Percentiles rank a stretch among this genome's conserved stretches.
Evolutionary conservation across 2,329 filamentous ascomycete species (phyloP).

Genomic region (Verticillium longisporum): DNA sequence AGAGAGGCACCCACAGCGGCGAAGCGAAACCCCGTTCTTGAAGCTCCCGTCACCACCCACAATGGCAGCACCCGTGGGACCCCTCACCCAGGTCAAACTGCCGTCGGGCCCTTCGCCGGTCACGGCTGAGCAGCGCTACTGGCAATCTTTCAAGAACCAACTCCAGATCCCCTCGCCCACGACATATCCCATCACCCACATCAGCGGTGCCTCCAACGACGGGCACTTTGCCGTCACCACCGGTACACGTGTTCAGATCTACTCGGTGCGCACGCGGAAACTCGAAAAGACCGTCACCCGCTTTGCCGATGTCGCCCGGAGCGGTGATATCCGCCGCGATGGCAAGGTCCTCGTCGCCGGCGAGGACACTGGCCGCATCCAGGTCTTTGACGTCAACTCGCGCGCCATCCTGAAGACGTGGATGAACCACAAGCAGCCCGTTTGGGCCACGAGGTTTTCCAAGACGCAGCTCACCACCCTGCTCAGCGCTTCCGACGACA

Average conservation of each 20-base stretch:
- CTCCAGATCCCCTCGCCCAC: constrained; percentile 86
- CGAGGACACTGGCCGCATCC: constrained; percentile 85
- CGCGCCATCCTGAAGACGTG: constrained; percentile 92
- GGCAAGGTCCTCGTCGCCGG: constrained; percentile 85
- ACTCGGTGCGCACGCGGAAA: constrained; percentile 86
- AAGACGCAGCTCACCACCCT: constrained; percentile 78
- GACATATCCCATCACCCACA: constrained; percentile 83
- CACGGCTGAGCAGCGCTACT: constrained; percentile 92
- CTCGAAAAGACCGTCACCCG: constrained; percentile 89
- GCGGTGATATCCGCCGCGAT: constrained; percentile 82
- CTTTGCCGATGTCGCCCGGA: constrained; percentile 86
- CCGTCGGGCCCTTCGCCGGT: constrained; percentile 74
- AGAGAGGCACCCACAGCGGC: neutral
- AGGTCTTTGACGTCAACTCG: constrained; percentile 87
- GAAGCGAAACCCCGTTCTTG: neutral
- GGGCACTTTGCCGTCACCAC: constrained; percentile 91
- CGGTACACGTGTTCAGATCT: constrained; percentile 87
- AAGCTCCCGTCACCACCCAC: constrained; percentile 6
- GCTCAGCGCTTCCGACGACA: constrained; percentile 87
- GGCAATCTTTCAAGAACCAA: constrained; percentile 90
- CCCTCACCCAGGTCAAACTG: constrained; percentile 74
- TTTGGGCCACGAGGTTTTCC: constrained; percentile 90
- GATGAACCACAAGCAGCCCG: constrained; percentile 88
- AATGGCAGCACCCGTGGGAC: constrained; percentile 84
- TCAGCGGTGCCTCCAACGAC: constrained; percentile 58